These are phyloP conservation scores for Sporothrix brasiliensis DNA, from an alignment of 2,329 filamentous ascomycete species.

Conservation along the genomic window DNA sequence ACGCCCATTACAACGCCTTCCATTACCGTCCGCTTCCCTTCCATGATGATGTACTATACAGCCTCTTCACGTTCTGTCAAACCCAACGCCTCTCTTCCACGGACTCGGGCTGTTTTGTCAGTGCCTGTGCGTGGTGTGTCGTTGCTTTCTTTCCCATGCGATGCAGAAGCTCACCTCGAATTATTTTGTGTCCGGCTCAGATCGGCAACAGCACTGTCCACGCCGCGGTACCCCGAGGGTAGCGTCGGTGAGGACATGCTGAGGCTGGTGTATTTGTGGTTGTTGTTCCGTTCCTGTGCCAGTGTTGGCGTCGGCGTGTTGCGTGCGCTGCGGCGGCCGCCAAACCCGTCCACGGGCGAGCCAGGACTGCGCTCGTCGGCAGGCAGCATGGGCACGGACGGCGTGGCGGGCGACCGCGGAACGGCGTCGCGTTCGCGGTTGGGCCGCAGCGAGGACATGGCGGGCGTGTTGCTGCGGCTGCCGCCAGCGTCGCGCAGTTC, in stretches of 20 bases:
- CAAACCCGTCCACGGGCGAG: constrained; percentile 16
- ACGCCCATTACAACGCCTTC: neutral
- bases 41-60: constrained; percentile 9
- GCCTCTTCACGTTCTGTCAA: neutral
- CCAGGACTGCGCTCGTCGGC: constrained; percentile 12
- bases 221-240: neutral
- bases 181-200: constrained; percentile 13
- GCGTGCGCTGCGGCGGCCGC: constrained; percentile 6
- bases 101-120: constrained; percentile 9
- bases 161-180: neutral
- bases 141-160: too few relatives aligned
- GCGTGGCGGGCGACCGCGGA: constrained; percentile 19
- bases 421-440: neutral
- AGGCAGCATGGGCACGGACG: constrained; percentile 24
- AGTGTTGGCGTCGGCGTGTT: constrained; percentile 6
- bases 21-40: neutral
- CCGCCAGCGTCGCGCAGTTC: neutral
- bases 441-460: neutral
- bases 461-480: neutral
- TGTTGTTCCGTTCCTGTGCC: neutral
- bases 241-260: neutral
- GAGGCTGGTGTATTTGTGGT: neutral
- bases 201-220: neutral
- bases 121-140: neutral
- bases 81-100: constrained; percentile 24